phyloP scores from a whole-genome alignment of 805 yeast species.

The Ogataea nitratoaversa region DNA sequence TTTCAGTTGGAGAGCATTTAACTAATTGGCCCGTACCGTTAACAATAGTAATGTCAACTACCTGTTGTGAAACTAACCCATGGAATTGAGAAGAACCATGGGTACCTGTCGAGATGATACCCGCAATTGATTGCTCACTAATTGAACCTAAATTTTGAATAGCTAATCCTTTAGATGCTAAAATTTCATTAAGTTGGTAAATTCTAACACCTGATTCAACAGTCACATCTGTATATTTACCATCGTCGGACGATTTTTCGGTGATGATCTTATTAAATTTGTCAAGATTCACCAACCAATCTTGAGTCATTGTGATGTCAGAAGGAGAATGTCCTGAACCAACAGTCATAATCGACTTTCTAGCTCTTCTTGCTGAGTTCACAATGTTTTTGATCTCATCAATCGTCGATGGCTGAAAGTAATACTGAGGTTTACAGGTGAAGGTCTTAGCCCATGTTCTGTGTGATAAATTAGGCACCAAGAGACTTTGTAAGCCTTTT shows the following conservation, averaged over 20 bases:
- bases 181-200: conserved; percentile 63
- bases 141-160: conserved; percentile 92
- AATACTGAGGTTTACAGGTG: conserved; percentile 67
- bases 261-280: conserved; percentile 51
- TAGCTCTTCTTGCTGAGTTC: conserved; percentile 51
- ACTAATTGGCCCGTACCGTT: conserved; percentile 72
- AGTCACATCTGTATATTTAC: conserved; percentile 77
- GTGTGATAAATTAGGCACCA: conserved; percentile 45
- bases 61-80: conserved; percentile 83
- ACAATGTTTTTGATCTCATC: conserved; percentile 71
- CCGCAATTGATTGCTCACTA: conserved; percentile 89
- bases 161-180: conserved; percentile 65
- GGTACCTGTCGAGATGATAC: conserved; percentile 94
- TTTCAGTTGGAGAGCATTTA: conserved; percentile 60
- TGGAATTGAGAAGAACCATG: conserved; percentile 95
- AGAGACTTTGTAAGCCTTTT: conserved; percentile 19
- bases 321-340: conserved; percentile 97
- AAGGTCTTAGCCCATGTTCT: conserved; percentile 92
- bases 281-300: conserved; percentile 87
- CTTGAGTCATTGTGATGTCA: conserved; percentile 79
- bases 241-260: conserved; percentile 46
- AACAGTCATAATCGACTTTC: conserved; percentile 71
- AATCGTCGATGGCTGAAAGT: conserved; percentile 68
- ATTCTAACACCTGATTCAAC: conserved; percentile 93
- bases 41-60: conserved; percentile 71